These are phyloP conservation scores for Ceratocystis smalleyi DNA, from an alignment of 2,329 filamentous ascomycete species.

Conservation along the genomic window DNA sequence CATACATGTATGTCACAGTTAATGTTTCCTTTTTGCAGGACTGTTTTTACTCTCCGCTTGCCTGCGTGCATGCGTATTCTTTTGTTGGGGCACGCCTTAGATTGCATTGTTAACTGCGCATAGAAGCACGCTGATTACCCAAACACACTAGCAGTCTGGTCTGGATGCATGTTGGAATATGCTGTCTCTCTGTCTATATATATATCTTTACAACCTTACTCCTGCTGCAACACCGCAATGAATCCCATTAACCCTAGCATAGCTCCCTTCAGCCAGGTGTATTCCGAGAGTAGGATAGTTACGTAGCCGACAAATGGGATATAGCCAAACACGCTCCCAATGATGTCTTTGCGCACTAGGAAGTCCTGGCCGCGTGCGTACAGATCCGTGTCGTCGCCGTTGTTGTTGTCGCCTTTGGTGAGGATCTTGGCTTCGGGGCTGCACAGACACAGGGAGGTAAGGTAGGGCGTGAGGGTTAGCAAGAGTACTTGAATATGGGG, in stretches of 20 bases:
- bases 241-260: conserved; percentile 92
- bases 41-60: not conserved
- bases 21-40: not conserved
- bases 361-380: conserved; percentile 81
- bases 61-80: not conserved
- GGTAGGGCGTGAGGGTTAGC: not conserved
- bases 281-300: conserved; percentile 85
- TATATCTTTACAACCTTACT: conserved; percentile 34
- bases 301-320: conserved; percentile 94
- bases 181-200: not conserved
- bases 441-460: conserved; percentile 15
- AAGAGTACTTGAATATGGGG: not conserved
- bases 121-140: not conserved
- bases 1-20: not conserved
- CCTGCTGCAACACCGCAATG: conserved; percentile 80
- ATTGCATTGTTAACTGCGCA: not conserved
- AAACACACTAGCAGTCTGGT: not conserved
- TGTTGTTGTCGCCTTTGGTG: conserved; percentile 96
- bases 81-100: not conserved
- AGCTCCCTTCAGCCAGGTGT: conserved; percentile 92
- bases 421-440: conserved; percentile 54
- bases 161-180: not conserved
- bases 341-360: conserved; percentile 73
- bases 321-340: conserved; percentile 82
- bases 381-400: conserved; percentile 73